Conservation (phyloP, 192 early-diverging fungal species). For the Diversispora eburnea region DNA sequence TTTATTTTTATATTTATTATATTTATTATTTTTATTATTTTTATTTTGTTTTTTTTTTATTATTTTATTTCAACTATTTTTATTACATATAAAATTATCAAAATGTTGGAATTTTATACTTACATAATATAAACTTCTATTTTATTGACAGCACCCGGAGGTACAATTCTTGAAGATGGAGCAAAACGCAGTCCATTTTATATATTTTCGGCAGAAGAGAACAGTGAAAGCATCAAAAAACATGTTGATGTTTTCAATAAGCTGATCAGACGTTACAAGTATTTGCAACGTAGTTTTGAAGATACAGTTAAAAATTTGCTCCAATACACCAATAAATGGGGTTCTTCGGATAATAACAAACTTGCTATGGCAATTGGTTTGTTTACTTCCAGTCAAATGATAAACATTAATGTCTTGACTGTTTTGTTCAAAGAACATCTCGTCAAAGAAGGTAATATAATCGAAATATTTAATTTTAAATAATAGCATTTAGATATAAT, state of each 20-base stretch:
- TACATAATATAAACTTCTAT: background rate
- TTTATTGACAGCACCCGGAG: conserved; percentile 63
- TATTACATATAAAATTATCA: background rate
- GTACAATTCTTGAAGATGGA: conserved; percentile 74
- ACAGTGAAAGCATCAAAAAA: conserved; percentile 63
- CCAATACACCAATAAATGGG: conserved; percentile 88
- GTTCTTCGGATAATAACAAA: conserved; percentile 70
- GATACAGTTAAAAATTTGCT: conserved; percentile 81
- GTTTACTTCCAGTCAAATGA: conserved; percentile 64
- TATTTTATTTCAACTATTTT: too few species aligned
- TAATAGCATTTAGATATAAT: background rate
- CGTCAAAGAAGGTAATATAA: conserved; percentile 74
- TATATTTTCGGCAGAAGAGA: conserved; percentile 68
- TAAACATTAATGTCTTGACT: conserved; percentile 68
- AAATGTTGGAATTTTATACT: background rate
- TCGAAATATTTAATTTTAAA: background rate
- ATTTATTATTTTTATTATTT: too few species aligned
- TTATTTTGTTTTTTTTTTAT: too few species aligned
- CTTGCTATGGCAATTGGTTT: conserved; percentile 75
- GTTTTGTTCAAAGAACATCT: conserved; percentile 89
- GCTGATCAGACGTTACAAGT: conserved; percentile 92
- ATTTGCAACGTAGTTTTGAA: conserved; percentile 82
- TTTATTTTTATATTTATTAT: too few species aligned
- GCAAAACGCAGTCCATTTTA: conserved; percentile 77
- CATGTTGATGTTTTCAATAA: conserved; percentile 84